Evolutionary conservation across 345 rosid species (phyloP).

Genomic region (Kernera saxatilis): DNA sequence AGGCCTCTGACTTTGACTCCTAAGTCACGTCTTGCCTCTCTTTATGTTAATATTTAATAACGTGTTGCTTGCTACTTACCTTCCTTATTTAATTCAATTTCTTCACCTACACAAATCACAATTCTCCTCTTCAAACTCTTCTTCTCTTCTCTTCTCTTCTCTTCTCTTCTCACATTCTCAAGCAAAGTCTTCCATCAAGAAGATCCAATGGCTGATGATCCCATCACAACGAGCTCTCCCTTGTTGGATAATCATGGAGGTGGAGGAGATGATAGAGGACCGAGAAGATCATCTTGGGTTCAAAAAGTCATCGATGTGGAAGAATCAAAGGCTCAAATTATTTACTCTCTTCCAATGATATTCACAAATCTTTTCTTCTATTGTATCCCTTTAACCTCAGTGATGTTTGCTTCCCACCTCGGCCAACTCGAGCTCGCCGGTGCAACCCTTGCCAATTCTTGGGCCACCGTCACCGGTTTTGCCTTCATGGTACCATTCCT

Average conservation of each 20-base stretch:
- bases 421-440: conserved; percentile 76
- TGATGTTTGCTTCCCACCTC: conserved; percentile 77
- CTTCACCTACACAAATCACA: background rate
- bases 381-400: conserved; percentile 55
- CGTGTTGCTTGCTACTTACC: background rate
- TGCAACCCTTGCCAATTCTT: conserved; percentile 82
- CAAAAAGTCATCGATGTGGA: conserved; percentile 36
- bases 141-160: background rate
- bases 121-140: conserved; percentile 7
- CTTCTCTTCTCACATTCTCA: background rate
- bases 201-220: conserved; percentile 18
- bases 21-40: background rate
- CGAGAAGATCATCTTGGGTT: conserved; percentile 26
- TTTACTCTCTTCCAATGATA: conserved; percentile 65
- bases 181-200: background rate
- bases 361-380: conserved; percentile 54
- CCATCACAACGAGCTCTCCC: background rate
- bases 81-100: background rate
- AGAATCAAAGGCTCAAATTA: conserved; percentile 53
- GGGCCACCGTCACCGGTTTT: conserved; percentile 75
- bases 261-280: conserved; percentile 1
- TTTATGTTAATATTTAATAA: background rate
- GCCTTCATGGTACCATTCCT: conserved; percentile 58
- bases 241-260: conserved; percentile 13
- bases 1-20: background rate